Conservation (phyloP, 371 early-diverging fungal genomes). For the Mucor indicus region DNA sequence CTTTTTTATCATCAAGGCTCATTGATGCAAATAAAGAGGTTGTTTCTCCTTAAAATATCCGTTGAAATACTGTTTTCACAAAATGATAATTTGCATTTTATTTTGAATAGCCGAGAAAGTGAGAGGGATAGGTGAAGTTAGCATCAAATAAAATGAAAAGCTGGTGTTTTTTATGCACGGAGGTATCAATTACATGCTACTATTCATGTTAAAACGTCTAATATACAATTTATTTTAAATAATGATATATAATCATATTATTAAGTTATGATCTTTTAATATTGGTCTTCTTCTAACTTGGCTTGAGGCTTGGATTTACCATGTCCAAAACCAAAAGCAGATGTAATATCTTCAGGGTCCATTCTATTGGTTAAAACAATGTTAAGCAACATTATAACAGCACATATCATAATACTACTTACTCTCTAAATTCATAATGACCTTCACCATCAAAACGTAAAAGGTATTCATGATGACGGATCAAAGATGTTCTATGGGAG, state of each 20-base stretch:
- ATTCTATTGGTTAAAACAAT: conserved; percentile 24
- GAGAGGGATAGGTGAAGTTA: no score
- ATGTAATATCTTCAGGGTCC: conserved; percentile 51
- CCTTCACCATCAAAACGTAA: conserved; percentile 85
- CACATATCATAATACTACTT: background rate
- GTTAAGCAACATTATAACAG: background rate
- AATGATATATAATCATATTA: background rate
- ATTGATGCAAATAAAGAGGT: no score
- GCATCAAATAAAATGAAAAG: no score
- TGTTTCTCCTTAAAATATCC: no score
- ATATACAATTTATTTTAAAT: no score
- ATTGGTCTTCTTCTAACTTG: conserved; percentile 25
- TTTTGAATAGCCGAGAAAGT: no score
- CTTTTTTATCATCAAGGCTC: no score
- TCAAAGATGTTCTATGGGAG: conserved; percentile 64
- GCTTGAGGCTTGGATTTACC: conserved; percentile 44
- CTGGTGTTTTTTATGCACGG: no score
- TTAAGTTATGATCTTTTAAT: background rate
- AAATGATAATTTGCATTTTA: no score
- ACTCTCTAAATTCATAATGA: conserved; percentile 69
- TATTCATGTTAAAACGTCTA: no score
- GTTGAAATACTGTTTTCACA: no score
- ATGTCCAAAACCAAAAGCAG: conserved; percentile 59
- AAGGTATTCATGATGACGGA: conserved; percentile 77
- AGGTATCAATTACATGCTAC: no score